These are phyloP conservation scores for Xanthoceras sorbifolium DNA, from an alignment of 345 rosid genomes.

Conservation along the genomic window DNA sequence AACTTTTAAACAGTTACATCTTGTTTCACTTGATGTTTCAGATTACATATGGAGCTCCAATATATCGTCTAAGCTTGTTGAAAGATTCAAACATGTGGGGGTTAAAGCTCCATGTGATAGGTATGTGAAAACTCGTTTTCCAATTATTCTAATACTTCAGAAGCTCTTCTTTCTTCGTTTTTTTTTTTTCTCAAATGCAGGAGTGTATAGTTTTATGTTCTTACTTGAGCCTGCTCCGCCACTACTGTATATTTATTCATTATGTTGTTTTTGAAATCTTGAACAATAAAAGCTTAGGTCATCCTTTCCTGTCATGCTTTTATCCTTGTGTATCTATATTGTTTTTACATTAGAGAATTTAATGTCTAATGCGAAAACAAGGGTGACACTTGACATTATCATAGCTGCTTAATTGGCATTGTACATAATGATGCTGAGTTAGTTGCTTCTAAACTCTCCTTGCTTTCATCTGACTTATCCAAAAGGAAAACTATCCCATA, in stretches of 20 bases:
- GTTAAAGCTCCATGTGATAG: slow-evolving; percentile 72
- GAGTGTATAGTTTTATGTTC: background rate
- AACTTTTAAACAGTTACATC: background rate
- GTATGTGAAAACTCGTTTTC: slow-evolving; percentile 29
- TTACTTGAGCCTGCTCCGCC: background rate
- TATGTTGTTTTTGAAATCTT: background rate
- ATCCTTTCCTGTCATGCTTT: slow-evolving; percentile 4
- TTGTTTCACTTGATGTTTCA: slow-evolving; percentile 32
- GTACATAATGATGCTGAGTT: background rate
- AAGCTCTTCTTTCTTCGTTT: background rate
- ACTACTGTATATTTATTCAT: background rate
- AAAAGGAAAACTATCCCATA: too few relatives aligned
- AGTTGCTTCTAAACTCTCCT: background rate
- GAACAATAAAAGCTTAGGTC: background rate
- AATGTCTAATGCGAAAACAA: background rate
- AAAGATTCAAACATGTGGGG: slow-evolving; percentile 60
- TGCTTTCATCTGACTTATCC: background rate
- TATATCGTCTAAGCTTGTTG: slow-evolving; percentile 58
- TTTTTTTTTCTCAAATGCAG: background rate
- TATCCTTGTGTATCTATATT: background rate
- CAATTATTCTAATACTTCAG: background rate
- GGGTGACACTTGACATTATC: background rate
- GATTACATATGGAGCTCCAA: slow-evolving; percentile 90
- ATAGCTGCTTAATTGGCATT: background rate
- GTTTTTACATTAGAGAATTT: background rate